Evolutionary conservation across 441 rosid species (phyloP).

Genomic region (Cnidoscolus chayamansa): DNA sequence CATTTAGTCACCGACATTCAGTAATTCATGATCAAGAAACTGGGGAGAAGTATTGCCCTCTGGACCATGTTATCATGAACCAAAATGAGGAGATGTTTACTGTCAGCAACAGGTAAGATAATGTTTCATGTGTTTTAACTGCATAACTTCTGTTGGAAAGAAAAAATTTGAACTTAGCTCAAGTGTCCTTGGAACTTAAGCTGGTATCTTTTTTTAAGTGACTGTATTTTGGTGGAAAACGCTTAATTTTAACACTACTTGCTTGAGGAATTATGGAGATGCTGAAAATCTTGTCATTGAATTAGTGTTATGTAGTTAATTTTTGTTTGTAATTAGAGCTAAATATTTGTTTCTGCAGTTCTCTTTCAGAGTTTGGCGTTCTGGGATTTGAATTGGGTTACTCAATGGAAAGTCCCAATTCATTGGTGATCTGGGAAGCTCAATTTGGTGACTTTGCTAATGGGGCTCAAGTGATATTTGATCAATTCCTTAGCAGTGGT

Average conservation of each 20-base stretch:
- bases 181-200: background rate
- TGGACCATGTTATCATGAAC: conserved; percentile 76
- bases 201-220: background rate
- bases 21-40: conserved; percentile 92
- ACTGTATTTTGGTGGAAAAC: background rate
- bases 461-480: conserved; percentile 96
- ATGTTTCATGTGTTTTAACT: background rate
- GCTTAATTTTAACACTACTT: background rate
- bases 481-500: conserved; percentile 91
- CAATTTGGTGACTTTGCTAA: conserved; percentile 95
- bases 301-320: background rate
- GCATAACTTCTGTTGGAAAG: background rate
- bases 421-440: conserved; percentile 93
- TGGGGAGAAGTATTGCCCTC: conserved; percentile 85
- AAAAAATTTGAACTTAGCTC: background rate
- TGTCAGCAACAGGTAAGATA: conserved; percentile 85
- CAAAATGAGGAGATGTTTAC: conserved; percentile 97
- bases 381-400: conserved; percentile 97
- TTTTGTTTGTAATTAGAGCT: conserved; percentile 11
- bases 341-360: conserved; percentile 47
- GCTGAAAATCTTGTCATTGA: background rate
- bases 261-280: background rate
- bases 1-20: conserved; percentile 94
- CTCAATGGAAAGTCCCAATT: conserved; percentile 94
- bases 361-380: conserved; percentile 94